A percentile compares a stretch with the other conserved stretches of the same genome.
These are phyloP conservation scores for Monosporascus cannonballus DNA, from an alignment of 2,329 filamentous ascomycete genomes.

Conservation along the genomic window DNA sequence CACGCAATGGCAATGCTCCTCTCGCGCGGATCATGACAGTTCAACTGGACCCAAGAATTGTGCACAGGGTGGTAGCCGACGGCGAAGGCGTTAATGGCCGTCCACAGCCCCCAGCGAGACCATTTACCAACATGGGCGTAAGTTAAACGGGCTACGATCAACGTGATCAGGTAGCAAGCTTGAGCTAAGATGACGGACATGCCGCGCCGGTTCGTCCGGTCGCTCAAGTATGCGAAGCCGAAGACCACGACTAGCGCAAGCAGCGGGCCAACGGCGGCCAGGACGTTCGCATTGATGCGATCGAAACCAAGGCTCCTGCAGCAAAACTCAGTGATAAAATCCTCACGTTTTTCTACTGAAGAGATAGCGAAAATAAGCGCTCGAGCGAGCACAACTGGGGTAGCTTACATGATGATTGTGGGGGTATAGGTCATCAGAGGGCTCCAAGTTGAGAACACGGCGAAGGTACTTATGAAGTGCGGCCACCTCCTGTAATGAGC, in stretches of 20 bases:
- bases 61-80: conserved; percentile 49
- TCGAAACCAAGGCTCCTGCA: conserved; percentile 37
- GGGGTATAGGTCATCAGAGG: conserved; percentile 47
- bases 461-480: conserved; percentile 42
- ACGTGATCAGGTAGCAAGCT: conserved; percentile 35
- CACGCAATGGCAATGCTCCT: conserved; percentile 44
- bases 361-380: neutral
- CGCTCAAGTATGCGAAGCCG: conserved; percentile 41
- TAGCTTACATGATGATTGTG: conserved; percentile 32
- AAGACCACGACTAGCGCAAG: conserved; percentile 42
- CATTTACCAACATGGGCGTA: conserved; percentile 40
- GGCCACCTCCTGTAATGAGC: conserved; percentile 40
- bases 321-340: no score
- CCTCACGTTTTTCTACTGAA: no score
- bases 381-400: neutral
- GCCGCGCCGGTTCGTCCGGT: conserved; percentile 38
- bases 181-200: conserved; percentile 38
- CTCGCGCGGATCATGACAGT: conserved; percentile 39
- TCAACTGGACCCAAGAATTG: conserved; percentile 47
- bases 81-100: conserved; percentile 41
- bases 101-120: conserved; percentile 46
- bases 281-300: conserved; percentile 38
- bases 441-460: conserved; percentile 47
- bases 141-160: conserved; percentile 33
- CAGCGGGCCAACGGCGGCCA: conserved; percentile 36